These are phyloP conservation scores for Nemania sp. DNA, from an alignment of 2,329 filamentous ascomycete species.

Conservation along the genomic window DNA sequence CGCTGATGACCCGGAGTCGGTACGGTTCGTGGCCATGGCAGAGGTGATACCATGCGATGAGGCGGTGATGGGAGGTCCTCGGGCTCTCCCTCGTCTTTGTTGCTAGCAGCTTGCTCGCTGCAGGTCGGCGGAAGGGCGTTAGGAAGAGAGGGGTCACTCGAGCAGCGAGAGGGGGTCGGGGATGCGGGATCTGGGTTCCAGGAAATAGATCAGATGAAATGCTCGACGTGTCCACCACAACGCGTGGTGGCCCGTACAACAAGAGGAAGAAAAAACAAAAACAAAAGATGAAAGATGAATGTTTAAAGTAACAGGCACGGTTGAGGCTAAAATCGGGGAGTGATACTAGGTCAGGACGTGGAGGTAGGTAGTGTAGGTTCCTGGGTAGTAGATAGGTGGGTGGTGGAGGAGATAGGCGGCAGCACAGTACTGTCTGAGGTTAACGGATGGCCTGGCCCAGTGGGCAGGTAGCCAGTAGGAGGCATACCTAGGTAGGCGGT, in stretches of 20 bases:
- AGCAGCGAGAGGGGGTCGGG: slow-evolving; percentile 27
- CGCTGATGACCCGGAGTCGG: slow-evolving; percentile 73
- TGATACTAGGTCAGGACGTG: slow-evolving; percentile 26
- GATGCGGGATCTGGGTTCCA: slow-evolving; percentile 8
- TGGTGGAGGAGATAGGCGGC: background rate
- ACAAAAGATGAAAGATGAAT: slow-evolving; percentile 15
- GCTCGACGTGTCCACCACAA: slow-evolving; percentile 27
- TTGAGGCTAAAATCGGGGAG: slow-evolving; percentile 25
- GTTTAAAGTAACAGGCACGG: slow-evolving; percentile 18
- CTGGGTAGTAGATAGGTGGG: too few relatives aligned
- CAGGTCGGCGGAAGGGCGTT: slow-evolving; percentile 25
- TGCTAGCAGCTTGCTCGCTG: slow-evolving; percentile 28
- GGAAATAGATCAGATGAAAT: slow-evolving; percentile 18
- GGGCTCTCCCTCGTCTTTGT: slow-evolving; percentile 33
- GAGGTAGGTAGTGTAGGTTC: slow-evolving; percentile 13
- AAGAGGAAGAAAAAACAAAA: background rate
- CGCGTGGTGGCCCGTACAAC: slow-evolving; percentile 27
- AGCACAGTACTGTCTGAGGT: slow-evolving; percentile 7
- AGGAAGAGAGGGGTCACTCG: slow-evolving; percentile 36
- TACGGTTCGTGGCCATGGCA: slow-evolving; percentile 60
- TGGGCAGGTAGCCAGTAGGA: background rate
- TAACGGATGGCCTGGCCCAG: background rate
- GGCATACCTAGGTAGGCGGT: background rate
- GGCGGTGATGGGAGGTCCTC: slow-evolving; percentile 32
- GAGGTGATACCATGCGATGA: slow-evolving; percentile 36